Evolutionary conservation across 139 green algal species (phyloP), one percentile per base, ranked within the genome.

Genomic region (Ostreobium quekettii): DNA sequence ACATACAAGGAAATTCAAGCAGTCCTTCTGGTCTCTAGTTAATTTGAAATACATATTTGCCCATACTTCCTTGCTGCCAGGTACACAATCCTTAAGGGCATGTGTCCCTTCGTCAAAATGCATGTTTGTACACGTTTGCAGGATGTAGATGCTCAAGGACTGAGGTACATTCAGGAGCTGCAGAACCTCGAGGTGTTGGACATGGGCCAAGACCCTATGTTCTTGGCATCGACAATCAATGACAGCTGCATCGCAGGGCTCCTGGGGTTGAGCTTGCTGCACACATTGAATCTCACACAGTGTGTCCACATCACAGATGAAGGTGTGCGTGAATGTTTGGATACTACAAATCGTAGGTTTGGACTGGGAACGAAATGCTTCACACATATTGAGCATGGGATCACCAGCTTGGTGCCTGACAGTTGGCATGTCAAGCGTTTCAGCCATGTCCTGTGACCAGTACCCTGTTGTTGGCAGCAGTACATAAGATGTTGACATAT

Each of bases 221-320:
- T 76, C 36, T 68, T 72, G 4, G 71, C 72, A 24, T 72, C 63
- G 28, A 66, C 75, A 19, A 71, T 81, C 29, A 81, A 61, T 2
- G 78, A 84, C 64, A 15, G 26, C 8, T 77, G 72, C 61, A 28
- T 81, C 0, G 48, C 39, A 24, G 74, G 73, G 49, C 49, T 84
- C 38, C 36, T 65, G 29, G 32, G 15, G n/a, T 26, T 81, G 8
- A 60, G 35, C 1, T 61, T 29, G 29, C 69, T 84, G 22, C 48
- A 53, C 30, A 65, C 29, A 26, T 48, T 85, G 0, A 75, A 79
- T 60, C 39, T 85, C 3, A 63, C 73, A 30, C 79, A 82, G 42
- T 85, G 79, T 39, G 79, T 85, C 30, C 79, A 82, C 59, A 48
- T 85, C 1, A 73, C 60, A 2, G 79, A 85, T 60, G 68, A 48